Evolutionary conservation across 768 basidiomycete genomes (phyloP).

Genomic region (Psilocybe cyanescens): DNA sequence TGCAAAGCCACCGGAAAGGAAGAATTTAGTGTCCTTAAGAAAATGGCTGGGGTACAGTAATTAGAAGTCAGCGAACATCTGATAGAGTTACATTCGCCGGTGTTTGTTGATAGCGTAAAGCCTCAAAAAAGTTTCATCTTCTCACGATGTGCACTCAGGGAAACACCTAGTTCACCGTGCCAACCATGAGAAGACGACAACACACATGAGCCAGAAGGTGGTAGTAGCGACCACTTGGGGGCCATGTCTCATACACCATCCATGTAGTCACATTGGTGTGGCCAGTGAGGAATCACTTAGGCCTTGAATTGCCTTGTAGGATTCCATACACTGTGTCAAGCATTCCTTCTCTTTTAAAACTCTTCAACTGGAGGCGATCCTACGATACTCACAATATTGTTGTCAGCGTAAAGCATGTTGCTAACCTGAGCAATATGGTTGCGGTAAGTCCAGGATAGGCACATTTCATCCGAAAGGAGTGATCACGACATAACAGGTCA

Average conservation of each 20-base stretch:
- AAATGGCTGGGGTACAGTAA: constrained; percentile 55
- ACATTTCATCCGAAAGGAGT: constrained; percentile 14
- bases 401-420: background rate
- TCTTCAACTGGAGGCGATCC: too few relatives aligned
- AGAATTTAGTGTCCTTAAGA: constrained; percentile 28
- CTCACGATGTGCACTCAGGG: constrained; percentile 6
- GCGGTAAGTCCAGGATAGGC: constrained; percentile 12
- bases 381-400: background rate
- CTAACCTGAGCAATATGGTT: constrained; percentile 14
- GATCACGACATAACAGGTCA: constrained; percentile 19
- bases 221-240: background rate
- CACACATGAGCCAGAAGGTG: background rate
- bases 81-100: background rate
- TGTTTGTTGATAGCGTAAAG: background rate
- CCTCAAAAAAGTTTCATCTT: constrained; percentile 6
- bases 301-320: too few relatives aligned
- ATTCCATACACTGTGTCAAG: too few relatives aligned
- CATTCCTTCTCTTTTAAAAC: too few relatives aligned
- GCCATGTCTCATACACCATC: background rate
- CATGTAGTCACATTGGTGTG: background rate
- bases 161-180: constrained; percentile 19
- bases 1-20: constrained; percentile 26
- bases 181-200: constrained; percentile 24
- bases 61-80: background rate
- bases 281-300: background rate